Base-by-base conservation (phyloP, 257 asterid species). In the Plantago elongata region DNA sequence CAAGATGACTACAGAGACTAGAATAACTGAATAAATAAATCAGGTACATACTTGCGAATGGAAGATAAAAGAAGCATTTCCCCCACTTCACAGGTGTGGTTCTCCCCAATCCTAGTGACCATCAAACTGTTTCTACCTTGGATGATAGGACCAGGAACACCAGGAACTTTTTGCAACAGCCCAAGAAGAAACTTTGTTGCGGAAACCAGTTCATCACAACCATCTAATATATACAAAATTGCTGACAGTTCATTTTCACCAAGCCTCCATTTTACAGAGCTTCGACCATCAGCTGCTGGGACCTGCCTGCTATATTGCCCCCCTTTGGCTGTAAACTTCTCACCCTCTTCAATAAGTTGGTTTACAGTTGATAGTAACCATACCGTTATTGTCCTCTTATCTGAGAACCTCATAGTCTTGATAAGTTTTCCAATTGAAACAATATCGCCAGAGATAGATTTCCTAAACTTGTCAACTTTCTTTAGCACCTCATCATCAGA, bases 181-280 rank as follows among this genome's bases (percentile, higher is more conserved):
- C 95, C 87, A 7, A 87, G 78, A 69, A 94, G 95, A 80, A 94
- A 88, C 86, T 75, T 85, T 51, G 69, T 73, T n/a, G 93, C 95
- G 57, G 85, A 77, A 55, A 84, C 83, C 49, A 79, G 78, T 69
- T 94, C 99, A 73, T 80, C 69, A 69, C 92, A 90, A 58, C 78
- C 69, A 79, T 94, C 99, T 88, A 90, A 76, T 77, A 94, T 69
- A 72, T 87, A 90, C 74, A 94, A 76, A 52, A 94, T 82, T 29
- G 77, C 61, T 11, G 89, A 86, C 51, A 94, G 65, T 58, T 87
- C 96, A 70, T 94, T 90, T 78, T 89, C 97, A 58, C 97, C 90
- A 63, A 94, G 92, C 76, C 86, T 90, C 99, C 97, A 94, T 52
- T 66, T 70, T 5, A 52, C 61, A 51, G 88, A 67, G 71, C 81